Percentiles rank a stretch among this genome's conserved stretches.
Conservation (phyloP, 768 basidiomycete species). For the Lactifluus echinatus region DNA sequence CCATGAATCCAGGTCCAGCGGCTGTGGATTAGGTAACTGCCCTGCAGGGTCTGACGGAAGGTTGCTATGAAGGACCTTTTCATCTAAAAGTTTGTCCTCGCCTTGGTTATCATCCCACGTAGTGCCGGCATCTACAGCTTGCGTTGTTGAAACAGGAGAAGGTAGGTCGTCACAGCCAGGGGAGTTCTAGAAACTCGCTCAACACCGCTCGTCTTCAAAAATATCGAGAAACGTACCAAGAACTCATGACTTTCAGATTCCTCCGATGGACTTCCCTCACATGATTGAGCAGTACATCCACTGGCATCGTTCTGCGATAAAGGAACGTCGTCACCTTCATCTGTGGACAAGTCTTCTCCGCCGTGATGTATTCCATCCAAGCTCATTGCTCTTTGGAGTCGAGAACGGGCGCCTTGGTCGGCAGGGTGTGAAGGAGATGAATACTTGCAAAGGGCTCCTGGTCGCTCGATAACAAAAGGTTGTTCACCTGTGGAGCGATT, state of each 20-base stretch:
- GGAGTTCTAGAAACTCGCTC: background rate
- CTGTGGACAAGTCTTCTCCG: background rate
- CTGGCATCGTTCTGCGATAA: background rate
- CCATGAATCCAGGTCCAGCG: slow-evolving; percentile 40
- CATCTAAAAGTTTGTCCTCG: slow-evolving; percentile 35
- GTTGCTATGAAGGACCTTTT: slow-evolving; percentile 46
- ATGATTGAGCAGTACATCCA: background rate
- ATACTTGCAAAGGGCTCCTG: slow-evolving; percentile 39
- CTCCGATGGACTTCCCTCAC: background rate
- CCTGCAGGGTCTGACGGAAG: slow-evolving; percentile 40
- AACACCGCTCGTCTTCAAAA: background rate
- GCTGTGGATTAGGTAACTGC: slow-evolving; percentile 24
- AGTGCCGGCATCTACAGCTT: slow-evolving; percentile 48
- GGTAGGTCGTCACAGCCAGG: slow-evolving; percentile 35
- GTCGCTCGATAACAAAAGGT: slow-evolving; percentile 58
- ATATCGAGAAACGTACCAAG: background rate
- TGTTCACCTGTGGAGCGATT: slow-evolving; percentile 52
- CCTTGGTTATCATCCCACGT: slow-evolving; percentile 48
- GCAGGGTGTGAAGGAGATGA: slow-evolving; percentile 40
- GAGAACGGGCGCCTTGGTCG: slow-evolving; percentile 26
- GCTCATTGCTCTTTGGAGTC: slow-evolving; percentile 29
- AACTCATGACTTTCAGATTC: background rate
- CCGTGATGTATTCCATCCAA: slow-evolving; percentile 23
- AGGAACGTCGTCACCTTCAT: background rate
- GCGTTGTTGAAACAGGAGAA: slow-evolving; percentile 41